Conservation (phyloP, 2,329 filamentous ascomycete species). For the Diplodia corticola region DNA sequence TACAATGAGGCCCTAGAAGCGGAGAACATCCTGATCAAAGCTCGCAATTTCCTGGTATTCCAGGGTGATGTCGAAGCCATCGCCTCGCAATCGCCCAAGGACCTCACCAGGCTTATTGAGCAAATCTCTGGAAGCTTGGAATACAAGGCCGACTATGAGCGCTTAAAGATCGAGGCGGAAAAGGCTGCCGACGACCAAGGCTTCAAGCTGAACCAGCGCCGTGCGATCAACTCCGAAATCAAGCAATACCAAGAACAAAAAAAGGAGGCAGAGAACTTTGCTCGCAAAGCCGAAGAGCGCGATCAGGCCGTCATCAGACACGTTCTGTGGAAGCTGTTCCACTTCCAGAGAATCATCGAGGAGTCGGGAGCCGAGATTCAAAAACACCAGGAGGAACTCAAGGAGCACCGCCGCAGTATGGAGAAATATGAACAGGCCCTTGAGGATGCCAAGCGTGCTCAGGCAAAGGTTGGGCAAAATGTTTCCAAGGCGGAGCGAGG, state of each 20-base stretch:
- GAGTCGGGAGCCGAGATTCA: constrained; percentile 88
- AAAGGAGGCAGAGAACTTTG: constrained; percentile 89
- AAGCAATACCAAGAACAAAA: constrained; percentile 98
- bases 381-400: constrained; percentile 90
- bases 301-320: constrained; percentile 91
- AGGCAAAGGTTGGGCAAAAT: constrained; percentile 72
- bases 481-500: constrained; percentile 79
- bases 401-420: constrained; percentile 85
- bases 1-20: constrained; percentile 91
- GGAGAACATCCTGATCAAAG: constrained; percentile 97
- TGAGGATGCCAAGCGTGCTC: constrained; percentile 80
- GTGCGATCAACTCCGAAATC: constrained; percentile 96
- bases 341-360: constrained; percentile 91
- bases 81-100: constrained; percentile 89
- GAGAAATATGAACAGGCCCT: constrained; percentile 79
- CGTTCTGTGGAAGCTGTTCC: constrained; percentile 94
- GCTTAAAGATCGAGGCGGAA: constrained; percentile 81
- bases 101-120: constrained; percentile 90
- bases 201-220: constrained; percentile 82
- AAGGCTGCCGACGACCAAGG: constrained; percentile 85
- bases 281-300: constrained; percentile 84
- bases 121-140: constrained; percentile 97
- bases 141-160: constrained; percentile 91
- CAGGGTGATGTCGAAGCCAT: constrained; percentile 98
- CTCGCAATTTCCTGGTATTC: constrained; percentile 96